Evolutionary conservation across 2,329 filamentous ascomycete species (phyloP).

Genomic region (Clarireedia hainanense): DNA sequence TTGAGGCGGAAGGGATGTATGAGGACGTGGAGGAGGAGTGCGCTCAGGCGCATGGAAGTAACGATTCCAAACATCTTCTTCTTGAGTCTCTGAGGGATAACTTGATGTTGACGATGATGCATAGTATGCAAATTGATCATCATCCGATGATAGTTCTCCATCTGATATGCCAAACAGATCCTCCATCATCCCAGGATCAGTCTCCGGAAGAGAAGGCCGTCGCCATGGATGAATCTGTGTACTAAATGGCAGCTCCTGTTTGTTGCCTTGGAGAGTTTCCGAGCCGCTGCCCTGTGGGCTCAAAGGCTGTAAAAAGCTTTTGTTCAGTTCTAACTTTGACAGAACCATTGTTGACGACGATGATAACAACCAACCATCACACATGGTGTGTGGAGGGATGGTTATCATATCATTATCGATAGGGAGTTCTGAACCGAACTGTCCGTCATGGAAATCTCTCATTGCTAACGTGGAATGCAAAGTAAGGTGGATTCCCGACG

Average conservation of each 20-base stretch:
- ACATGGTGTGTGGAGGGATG: slow-evolving; percentile 1
- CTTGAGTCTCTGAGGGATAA: background rate
- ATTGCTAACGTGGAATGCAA: slow-evolving; percentile 8
- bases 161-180: slow-evolving; percentile 2
- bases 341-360: slow-evolving; percentile 8
- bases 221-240: background rate
- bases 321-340: slow-evolving; percentile 1
- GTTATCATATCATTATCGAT: slow-evolving; percentile 11
- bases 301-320: background rate
- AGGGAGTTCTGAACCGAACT: background rate
- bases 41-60: background rate
- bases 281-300: background rate
- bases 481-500: slow-evolving; percentile 5
- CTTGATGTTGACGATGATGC: slow-evolving; percentile 7
- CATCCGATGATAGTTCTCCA: background rate
- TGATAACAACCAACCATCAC: slow-evolving; percentile 4
- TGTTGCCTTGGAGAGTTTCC: background rate
- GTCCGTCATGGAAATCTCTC: slow-evolving; percentile 2
- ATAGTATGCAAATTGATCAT: background rate
- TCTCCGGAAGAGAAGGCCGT: slow-evolving; percentile 2
- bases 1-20: background rate
- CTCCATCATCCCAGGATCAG: slow-evolving; percentile 7
- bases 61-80: slow-evolving; percentile 7
- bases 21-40: background rate
- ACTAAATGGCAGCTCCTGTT: background rate